Evolutionary conservation across 805 yeast genomes (phyloP).

Genomic region (Myxozyma neotropica): DNA sequence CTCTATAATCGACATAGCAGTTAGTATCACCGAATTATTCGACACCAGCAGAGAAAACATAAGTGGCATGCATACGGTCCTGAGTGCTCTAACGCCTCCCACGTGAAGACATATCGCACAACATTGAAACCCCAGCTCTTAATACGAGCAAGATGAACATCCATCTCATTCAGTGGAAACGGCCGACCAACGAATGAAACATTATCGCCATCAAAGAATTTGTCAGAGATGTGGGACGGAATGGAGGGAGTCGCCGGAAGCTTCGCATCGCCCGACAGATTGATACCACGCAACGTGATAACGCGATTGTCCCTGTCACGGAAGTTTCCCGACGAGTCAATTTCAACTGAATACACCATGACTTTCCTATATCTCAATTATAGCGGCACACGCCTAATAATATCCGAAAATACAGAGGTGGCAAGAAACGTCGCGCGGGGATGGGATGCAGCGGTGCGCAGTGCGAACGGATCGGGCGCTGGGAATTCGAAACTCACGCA

Average conservation of each 20-base stretch:
- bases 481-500: too few relatives aligned
- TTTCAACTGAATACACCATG: conserved; percentile 26
- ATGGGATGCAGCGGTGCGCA: too few relatives aligned
- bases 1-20: conserved; percentile 43
- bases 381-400: background rate
- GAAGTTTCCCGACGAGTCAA: conserved; percentile 45
- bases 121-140: conserved; percentile 82
- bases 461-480: too few relatives aligned
- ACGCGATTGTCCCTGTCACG: conserved; percentile 58
- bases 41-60: background rate
- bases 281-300: conserved; percentile 75
- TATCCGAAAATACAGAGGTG: background rate
- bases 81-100: conserved; percentile 90
- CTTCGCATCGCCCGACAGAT: conserved; percentile 74
- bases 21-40: background rate
- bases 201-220: conserved; percentile 67
- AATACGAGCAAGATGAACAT: conserved; percentile 65
- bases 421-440: background rate
- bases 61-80: conserved; percentile 56
- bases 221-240: conserved; percentile 46
- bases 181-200: conserved; percentile 87
- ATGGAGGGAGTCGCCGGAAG: conserved; percentile 61
- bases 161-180: conserved; percentile 73
- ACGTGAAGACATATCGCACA: conserved; percentile 73
- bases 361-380: background rate